phyloP scores from a whole-genome alignment of 1,284 basidiomycete species.

The Anthracocystis walkeri region DNA sequence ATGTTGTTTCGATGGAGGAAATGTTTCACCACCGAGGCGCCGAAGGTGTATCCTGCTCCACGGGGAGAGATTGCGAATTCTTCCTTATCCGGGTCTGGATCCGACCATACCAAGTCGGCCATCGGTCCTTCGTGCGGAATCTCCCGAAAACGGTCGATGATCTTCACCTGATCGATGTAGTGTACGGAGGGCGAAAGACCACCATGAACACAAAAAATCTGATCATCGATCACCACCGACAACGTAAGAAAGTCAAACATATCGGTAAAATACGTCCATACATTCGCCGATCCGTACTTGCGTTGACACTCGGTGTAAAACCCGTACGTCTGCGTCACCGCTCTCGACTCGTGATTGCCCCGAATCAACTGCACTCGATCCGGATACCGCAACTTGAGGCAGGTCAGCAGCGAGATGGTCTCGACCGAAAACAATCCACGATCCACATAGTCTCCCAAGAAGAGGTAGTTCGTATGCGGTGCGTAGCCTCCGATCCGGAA shows the following conservation, averaged over 20 bases:
- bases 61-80: conserved; percentile 98
- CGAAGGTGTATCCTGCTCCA: conserved; percentile 98
- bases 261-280: conserved; percentile 99
- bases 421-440: conserved; percentile 97
- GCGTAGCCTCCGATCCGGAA: conserved; percentile 97
- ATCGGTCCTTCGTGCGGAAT: conserved; percentile 99
- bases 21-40: conserved; percentile 97
- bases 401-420: conserved; percentile 95
- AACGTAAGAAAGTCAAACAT: conserved; percentile 99
- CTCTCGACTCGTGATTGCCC: conserved; percentile 97
- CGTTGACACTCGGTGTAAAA: conserved; percentile 99
- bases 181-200: conserved; percentile 97
- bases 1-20: conserved; percentile 91
- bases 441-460: conserved; percentile 92
- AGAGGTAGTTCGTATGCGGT: conserved; percentile 94
- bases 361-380: conserved; percentile 96
- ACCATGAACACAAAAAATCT: conserved; percentile 98
- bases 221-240: conserved; percentile 97
- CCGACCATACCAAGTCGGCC: conserved; percentile 99
- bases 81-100: conserved; percentile 98
- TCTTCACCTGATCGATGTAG: conserved; percentile 99
- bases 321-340: conserved; percentile 98
- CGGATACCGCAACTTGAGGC: conserved; percentile 95
- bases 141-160: conserved; percentile 98
- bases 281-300: conserved; percentile 89